Conservation (phyloP, 495 filamentous ascomycete species). For the Penicillium canescens region DNA sequence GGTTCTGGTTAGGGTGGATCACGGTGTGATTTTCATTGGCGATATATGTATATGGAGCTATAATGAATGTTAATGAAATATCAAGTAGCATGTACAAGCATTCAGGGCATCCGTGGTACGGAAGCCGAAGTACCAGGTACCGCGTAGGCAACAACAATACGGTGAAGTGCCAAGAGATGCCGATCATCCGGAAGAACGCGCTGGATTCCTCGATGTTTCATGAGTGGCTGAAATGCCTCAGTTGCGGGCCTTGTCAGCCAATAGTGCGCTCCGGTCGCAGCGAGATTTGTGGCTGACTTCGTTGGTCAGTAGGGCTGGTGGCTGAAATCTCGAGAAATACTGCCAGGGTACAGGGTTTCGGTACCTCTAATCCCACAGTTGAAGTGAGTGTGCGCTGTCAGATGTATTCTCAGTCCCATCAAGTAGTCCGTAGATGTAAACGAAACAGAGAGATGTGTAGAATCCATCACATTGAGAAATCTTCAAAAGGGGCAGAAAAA, state of each 20-base stretch:
- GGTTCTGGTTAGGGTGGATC: background rate
- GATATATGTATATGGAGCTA: background rate
- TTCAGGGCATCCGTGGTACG: background rate
- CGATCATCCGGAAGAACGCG: background rate
- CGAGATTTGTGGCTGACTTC: constrained; percentile 21
- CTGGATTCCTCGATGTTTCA: background rate
- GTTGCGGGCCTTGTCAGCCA: constrained; percentile 10
- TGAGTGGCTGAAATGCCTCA: constrained; percentile 18
- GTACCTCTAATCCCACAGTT: too few relatives aligned
- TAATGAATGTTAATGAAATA: background rate
- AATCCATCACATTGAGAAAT: background rate
- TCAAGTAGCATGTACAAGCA: background rate
- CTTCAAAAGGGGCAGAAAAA: background rate
- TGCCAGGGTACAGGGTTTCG: too few relatives aligned
- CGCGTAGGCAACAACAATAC: constrained; percentile 25
- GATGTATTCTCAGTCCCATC: too few relatives aligned
- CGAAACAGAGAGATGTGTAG: background rate
- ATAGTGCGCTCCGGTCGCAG: background rate
- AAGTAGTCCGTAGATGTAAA: background rate
- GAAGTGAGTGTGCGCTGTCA: too few relatives aligned
- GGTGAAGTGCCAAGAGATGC: constrained; percentile 15
- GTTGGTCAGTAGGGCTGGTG: constrained; percentile 27
- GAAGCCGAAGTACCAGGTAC: background rate
- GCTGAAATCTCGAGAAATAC: constrained; percentile 8
- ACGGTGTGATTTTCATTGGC: constrained; percentile 2